Conservation (phyloP, 1,284 basidiomycete genomes). For the Ustilago hordei region DNA sequence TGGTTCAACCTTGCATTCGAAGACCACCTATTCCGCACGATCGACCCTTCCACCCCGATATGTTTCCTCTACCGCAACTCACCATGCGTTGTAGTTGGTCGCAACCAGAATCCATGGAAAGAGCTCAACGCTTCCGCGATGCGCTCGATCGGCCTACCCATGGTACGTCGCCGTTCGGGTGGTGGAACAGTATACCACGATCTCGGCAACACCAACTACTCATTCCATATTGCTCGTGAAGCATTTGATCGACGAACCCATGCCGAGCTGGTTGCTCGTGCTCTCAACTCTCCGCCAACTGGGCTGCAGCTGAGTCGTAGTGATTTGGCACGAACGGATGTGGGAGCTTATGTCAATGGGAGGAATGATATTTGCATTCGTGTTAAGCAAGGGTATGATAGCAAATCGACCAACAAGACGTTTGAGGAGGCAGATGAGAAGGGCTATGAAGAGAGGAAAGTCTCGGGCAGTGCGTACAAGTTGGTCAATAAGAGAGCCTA, state of each 20-base stretch:
- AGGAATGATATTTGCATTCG: conserved; percentile 79
- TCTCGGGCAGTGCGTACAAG: conserved; percentile 98
- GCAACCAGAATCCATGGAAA: conserved; percentile 99
- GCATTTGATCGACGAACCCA: conserved; percentile 85
- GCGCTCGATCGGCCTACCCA: conserved; percentile 75
- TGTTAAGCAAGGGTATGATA: conserved; percentile 78
- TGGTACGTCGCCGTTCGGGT: conserved; percentile 88
- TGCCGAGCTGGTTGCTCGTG: conserved; percentile 81
- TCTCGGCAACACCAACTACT: conserved; percentile 96
- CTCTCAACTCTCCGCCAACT: conserved; percentile 75
- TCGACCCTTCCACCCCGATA: conserved; percentile 69
- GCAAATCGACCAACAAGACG: conserved; percentile 17
- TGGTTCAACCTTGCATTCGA: conserved; percentile 94
- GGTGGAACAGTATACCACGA: conserved; percentile 99
- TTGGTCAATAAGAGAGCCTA: conserved; percentile 90
- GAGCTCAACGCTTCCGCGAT: conserved; percentile 83
- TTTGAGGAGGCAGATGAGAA: conserved; percentile 18
- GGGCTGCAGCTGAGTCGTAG: conserved; percentile 16
- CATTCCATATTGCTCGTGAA: conserved; percentile 85
- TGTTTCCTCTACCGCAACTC: conserved; percentile 88
- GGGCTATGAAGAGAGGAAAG: conserved; percentile 72
- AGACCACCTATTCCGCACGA: conserved; percentile 72
- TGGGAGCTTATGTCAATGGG: conserved; percentile 77
- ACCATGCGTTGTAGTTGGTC: conserved; percentile 92
- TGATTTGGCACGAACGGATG: conserved; percentile 9